Base-by-base conservation (phyloP, 1,284 basidiomycete species). In the Heliocybe sulcata region DNA sequence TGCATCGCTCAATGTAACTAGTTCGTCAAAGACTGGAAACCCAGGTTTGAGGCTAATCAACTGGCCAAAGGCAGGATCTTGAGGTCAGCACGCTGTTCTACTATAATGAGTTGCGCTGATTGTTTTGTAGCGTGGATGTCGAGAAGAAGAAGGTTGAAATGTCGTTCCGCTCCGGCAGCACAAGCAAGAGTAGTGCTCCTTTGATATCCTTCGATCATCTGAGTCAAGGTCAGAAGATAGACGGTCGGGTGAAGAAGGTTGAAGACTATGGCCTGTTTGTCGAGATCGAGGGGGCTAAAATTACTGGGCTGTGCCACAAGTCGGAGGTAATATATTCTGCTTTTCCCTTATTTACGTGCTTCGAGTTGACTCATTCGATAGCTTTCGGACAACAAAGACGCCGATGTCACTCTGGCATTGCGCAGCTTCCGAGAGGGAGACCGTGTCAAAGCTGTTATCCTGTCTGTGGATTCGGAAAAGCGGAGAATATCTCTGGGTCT, bases 21-120 rank as follows among this genome's bases (percentile, higher is more conserved):
- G 90, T 97, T 83, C 68, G 83, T 97, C 61, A 96, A 98, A 70
- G 95, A 98, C 54, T 99, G 96, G 95, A 89, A 95, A 72, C 72
- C 79, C 33, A 81, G 79, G 3, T 98, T 98, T 69, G 73, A 81
- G 56, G 74, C 81, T 45, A 87, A 92, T 61, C 93, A 98, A 65
- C 70, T 98, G 2, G 93, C 98, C 19, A 84, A 84, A 56, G 95
- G 94, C 54, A 85, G 90, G 55, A 83, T 98, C 63, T 70, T 92
- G 26, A 85, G 80, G 90, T 92, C 60, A 50, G 25, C 22, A 51
- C 54, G 45, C 10, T 25, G 14, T 42, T 6, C 49, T 48, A 42
- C 57, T 49, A 10, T 29, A 53, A 12, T 20, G 20, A 35, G 54
- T 55, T 27, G 45, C 38, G 55, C 65, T 59, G 12, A 57, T 12